Evolutionary conservation across 2,329 filamentous ascomycete species (phyloP).

Genomic region (Chaetomiaceae sp.): DNA sequence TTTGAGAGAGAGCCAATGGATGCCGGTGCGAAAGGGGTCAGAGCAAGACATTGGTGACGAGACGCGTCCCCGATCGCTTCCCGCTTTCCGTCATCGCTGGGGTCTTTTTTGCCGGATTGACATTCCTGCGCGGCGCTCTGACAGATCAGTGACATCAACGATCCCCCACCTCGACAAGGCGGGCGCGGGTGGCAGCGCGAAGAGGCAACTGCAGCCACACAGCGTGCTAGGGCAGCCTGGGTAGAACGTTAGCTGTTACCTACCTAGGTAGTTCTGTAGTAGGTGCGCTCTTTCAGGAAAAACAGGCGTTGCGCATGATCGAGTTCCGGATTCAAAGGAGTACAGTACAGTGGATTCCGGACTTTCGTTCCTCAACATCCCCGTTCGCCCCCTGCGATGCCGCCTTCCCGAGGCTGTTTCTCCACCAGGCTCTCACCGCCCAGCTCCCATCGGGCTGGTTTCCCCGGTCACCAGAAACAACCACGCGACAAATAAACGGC

Average conservation of each 20-base stretch:
- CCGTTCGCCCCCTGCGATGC: background rate
- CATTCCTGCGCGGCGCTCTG: background rate
- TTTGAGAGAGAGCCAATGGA: slow-evolving; percentile 1
- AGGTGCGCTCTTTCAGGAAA: background rate
- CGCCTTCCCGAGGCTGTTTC: slow-evolving; percentile 7
- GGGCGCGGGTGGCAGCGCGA: too few relatives aligned
- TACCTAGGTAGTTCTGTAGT: too few relatives aligned
- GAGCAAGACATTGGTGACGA: background rate
- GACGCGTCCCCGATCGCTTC: background rate
- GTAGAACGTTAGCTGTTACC: too few relatives aligned
- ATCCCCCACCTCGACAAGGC: slow-evolving; percentile 1
- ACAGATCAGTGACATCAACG: slow-evolving; percentile 16
- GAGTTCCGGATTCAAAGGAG: background rate
- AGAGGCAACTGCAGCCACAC: background rate
- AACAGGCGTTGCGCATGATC: slow-evolving; percentile 1
- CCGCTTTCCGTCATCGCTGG: slow-evolving; percentile 6
- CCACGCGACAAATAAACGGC: slow-evolving; percentile 7
- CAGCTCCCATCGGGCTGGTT: background rate
- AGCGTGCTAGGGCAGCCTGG: too few relatives aligned
- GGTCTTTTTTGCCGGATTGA: background rate
- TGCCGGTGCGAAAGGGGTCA: background rate
- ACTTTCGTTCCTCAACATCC: background rate
- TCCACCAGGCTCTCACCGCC: slow-evolving; percentile 13
- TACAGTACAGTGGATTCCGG: slow-evolving; percentile 6
- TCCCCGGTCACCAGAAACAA: slow-evolving; percentile 7